These are phyloP conservation scores for Plasmodium cynomolgi DNA, from an alignment of 169 alveolate genomes.

Conservation along the genomic window DNA sequence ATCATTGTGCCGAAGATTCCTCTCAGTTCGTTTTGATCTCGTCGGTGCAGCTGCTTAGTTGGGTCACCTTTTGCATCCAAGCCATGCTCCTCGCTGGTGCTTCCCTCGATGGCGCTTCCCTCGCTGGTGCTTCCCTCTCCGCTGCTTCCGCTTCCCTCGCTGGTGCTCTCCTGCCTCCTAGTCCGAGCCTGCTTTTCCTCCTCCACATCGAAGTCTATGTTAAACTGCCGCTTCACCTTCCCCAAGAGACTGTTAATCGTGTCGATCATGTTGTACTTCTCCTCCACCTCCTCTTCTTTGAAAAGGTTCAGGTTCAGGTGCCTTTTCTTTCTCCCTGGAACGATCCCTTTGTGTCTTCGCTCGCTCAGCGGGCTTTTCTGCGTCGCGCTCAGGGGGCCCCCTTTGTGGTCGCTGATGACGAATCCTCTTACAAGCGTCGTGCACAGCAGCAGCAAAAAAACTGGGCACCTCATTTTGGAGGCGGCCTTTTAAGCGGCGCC, in stretches of 20 bases:
- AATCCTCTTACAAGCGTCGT: slow-evolving; percentile 28
- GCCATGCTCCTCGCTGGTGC: not conserved
- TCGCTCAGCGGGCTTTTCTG: slow-evolving; percentile 1
- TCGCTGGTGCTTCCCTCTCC: no score
- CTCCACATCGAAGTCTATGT: slow-evolving; percentile 22
- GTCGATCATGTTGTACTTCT: slow-evolving; percentile 53
- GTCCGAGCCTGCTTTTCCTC: slow-evolving; percentile 16
- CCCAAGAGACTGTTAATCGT: slow-evolving; percentile 72
- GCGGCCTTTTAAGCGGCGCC: slow-evolving; percentile 7
- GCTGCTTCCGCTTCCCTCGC: not conserved
- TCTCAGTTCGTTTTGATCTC: slow-evolving; percentile 21
- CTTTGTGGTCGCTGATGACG: slow-evolving; percentile 7
- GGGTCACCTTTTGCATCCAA: not conserved
- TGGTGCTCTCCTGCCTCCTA: not conserved
- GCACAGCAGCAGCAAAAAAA: slow-evolving; percentile 5
- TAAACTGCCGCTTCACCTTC: slow-evolving; percentile 56
- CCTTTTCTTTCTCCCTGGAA: not conserved
- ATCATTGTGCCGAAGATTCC: slow-evolving; percentile 58
- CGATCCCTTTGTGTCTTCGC: slow-evolving; percentile 2
- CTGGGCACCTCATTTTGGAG: slow-evolving; percentile 14
- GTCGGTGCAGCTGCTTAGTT: not conserved
- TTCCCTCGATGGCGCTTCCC: not conserved
- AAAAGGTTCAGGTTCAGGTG: slow-evolving; percentile 15
- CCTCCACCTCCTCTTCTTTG: slow-evolving; percentile 74
- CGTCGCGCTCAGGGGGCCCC: not conserved